Base-by-base conservation (phyloP, 805 yeast genomes). In the Metschnikowia gelsemii region DNA sequence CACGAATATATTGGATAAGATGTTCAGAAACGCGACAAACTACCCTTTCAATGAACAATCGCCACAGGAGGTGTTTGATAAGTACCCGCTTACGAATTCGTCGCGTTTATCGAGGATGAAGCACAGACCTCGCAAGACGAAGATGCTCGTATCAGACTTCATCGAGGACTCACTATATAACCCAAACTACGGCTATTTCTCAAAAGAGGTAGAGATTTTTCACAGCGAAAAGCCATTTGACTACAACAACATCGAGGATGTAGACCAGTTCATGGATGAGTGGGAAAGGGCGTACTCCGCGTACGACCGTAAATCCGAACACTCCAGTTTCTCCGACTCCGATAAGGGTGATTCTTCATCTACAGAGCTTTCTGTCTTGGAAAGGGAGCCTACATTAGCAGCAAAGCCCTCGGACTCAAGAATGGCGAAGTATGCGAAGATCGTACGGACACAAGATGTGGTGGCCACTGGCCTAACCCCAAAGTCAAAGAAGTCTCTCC, bases 131-230 rank as follows among this genome's bases (percentile, higher is more conserved):
- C 64, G 51, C 23, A 70, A 74, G 20, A 75, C 79, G 5, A 82
- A 84, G 57, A 82, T 87, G 90, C 65, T 82, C n/a, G 64, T 82
- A 0, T 67, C 85, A 8, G 95, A 86, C 54, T 88, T 84, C 62
- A 88, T 87, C 43, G 95, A 87, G 53, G 95, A 87, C 58, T 82
- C 91, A 14, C 63, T 87, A 52, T 87, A 87, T 58, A 85, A 88
- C 61, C 88, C 91, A 0, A 56, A 73, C 49, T 87, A 87, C 58
- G 96, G 96, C 1, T 88, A 87, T 60, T 87, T 87, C 53, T 73
- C 88, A 1, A 76, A 79, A 50, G 84, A 84, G 49, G 95, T 85
- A 7, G 85, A 82, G 55, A 86, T 86, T 50, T 86, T 82, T 60
- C 82, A 83, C 44, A 80, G 82, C 2, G 76, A 75, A 19, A 62